Evolutionary conservation across 2,329 filamentous ascomycete species (phyloP), one percentile per base, ranked within the genome.

Genomic region (Penicillium psychrosexuale): DNA sequence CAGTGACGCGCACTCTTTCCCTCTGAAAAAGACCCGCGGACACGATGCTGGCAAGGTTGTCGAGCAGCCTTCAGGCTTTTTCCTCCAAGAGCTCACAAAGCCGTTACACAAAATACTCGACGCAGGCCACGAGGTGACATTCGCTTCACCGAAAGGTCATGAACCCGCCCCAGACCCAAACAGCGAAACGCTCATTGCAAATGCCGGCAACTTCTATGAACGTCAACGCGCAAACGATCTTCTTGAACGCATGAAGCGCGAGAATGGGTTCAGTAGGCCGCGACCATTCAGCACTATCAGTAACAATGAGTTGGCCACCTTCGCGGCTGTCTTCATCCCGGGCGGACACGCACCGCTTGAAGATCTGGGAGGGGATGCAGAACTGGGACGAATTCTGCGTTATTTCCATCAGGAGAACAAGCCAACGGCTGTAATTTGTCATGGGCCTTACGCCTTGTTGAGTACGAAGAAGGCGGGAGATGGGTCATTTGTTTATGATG

Each of bases 151-250:
- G 0, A 61, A 71, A 42, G 77, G 77, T 57, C 67, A 70, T 28
- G 70, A 76, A 38, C 76, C 77, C 0, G 63, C 65, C 1, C 69
- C 76, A 17, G 76, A 79, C 44, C 76, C 77, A 0, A 71, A 72
- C 59, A 77, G 74, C 57, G 67, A 73, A 55, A 71, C 69, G 3
- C 69, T 78, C 0, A 63, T 73, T 15, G 73, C 75, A 3, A 78
- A 77, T 52, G 76, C 71, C 3, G 76, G 77, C n/a, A 78, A 78
- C 61, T 76, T 73, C 61, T 76, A 77, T 62, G 74, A 77, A 55
- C 74, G 73, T 27, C 62, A 67, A 22, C 68, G 71, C 8, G 76
- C 78, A 47, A 65, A 70, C 1, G 71, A 72, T 0, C 66, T 79
- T 0, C 70, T 79, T 12, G 73, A 77, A 53, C 66, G 69, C 24